phyloP scores from a whole-genome alignment of 306 rosid genomes.

The Astragalus glycyphyllos region DNA sequence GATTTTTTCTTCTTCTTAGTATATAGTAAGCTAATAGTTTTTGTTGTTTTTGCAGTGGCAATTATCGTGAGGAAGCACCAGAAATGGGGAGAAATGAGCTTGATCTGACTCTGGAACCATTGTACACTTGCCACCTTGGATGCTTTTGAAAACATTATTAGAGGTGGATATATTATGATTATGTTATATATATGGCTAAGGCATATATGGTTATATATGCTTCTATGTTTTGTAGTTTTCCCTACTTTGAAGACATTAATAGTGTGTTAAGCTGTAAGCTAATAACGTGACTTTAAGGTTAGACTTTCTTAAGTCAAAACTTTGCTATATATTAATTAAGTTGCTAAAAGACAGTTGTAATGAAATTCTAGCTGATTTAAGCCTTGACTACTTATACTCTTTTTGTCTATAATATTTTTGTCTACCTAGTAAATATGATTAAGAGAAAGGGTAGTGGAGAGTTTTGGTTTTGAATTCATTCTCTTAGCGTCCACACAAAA shows the following conservation, averaged over 20 bases:
- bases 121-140: conserved; percentile 69
- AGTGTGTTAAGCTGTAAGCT: conserved; percentile 35
- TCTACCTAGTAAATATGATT: not conserved
- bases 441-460: no score
- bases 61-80: conserved; percentile 52
- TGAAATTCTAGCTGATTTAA: conserved; percentile 33
- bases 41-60: conserved; percentile 54
- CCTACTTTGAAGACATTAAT: conserved; percentile 28
- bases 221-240: conserved; percentile 22
- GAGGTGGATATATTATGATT: not conserved
- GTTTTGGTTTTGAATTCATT: no score
- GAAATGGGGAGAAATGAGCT: conserved; percentile 71
- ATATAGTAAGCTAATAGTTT: not conserved
- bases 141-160: conserved; percentile 51
- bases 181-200: conserved; percentile 4
- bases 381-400: not conserved
- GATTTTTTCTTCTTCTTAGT: not conserved
- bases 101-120: conserved; percentile 76
- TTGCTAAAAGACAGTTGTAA: conserved; percentile 25
- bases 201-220: not conserved
- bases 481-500: no score
- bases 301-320: conserved; percentile 24
- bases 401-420: not conserved
- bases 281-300: conserved; percentile 14
- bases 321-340: conserved; percentile 29